Percentiles rank a stretch among this genome's conserved stretches.
Conservation (phyloP, 345 rosid species). For the Eucalyptus sp. region DNA sequence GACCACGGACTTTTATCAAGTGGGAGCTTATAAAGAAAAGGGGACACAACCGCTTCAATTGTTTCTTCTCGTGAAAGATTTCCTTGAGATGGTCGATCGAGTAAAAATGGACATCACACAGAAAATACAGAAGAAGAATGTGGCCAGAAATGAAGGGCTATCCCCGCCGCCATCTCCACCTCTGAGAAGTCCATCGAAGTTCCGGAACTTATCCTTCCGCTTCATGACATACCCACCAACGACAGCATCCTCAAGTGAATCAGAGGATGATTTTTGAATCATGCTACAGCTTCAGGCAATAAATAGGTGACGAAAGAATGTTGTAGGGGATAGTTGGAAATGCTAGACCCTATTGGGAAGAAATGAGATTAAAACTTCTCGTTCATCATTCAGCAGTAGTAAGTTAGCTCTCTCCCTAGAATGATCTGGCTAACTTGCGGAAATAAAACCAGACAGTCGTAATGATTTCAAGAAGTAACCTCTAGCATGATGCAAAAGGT, state of each 20-base stretch:
- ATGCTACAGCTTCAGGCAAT: not conserved
- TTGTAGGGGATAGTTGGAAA: not conserved
- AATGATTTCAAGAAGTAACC: not conserved
- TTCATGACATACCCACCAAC: constrained; percentile 22
- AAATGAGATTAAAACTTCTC: not conserved
- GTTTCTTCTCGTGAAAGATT: constrained; percentile 65
- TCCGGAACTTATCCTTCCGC: constrained; percentile 27
- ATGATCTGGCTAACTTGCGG: not conserved
- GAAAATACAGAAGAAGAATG: constrained; percentile 32
- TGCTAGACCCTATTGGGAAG: not conserved
- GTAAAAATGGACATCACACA: constrained; percentile 45
- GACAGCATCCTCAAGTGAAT: constrained; percentile 28
- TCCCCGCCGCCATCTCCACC: constrained; percentile 8
- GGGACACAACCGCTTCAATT: constrained; percentile 34
- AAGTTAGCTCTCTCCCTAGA: not conserved
- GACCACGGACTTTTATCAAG: constrained; percentile 73
- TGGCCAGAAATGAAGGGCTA: constrained; percentile 1
- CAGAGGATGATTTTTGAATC: constrained; percentile 27
- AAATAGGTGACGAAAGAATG: not conserved
- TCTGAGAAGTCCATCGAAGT: constrained; percentile 9
- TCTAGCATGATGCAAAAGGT: not conserved
- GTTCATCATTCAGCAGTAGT: not conserved
- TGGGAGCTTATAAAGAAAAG: constrained; percentile 36
- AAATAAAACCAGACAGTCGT: not conserved
- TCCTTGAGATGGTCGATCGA: constrained; percentile 74